Evolutionary conservation across 2,329 filamentous ascomycete species (phyloP).

Genomic region (Ophiostoma sp.): DNA sequence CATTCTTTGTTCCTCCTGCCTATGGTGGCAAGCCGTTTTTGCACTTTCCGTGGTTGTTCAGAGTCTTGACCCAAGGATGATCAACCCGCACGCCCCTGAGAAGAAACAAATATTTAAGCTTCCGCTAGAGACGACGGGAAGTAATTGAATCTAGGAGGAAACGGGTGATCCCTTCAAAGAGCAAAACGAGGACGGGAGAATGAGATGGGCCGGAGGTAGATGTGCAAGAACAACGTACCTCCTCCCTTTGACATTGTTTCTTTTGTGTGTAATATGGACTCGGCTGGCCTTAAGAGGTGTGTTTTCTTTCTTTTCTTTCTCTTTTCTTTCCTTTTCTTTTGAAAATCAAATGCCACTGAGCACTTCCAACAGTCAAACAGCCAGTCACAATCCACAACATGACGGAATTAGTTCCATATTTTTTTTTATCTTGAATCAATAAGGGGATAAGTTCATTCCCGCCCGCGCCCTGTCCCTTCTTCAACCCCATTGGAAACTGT

Average conservation of each 20-base stretch:
- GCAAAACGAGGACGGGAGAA: background rate
- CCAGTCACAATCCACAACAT: background rate
- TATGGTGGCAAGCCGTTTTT: background rate
- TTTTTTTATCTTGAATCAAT: background rate
- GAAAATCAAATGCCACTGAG: background rate
- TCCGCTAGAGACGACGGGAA: background rate
- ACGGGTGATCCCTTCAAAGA: background rate
- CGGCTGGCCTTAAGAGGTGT: background rate
- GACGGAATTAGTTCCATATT: background rate
- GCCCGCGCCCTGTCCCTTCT: background rate
- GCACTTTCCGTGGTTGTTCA: background rate
- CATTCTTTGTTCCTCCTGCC: background rate
- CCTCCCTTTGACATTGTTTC: background rate
- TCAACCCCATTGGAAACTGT: background rate
- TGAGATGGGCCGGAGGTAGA: background rate
- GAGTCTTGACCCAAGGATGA: background rate
- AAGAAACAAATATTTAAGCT: background rate
- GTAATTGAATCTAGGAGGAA: background rate
- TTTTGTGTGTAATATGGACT: background rate
- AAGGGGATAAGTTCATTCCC: background rate
- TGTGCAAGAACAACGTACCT: background rate
- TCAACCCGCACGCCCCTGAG: background rate
- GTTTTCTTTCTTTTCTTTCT: background rate
- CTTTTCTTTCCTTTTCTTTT: background rate
- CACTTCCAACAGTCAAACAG: background rate